These are phyloP conservation scores for Cyberlindnera saturnus DNA, from an alignment of 805 yeast species.

Conservation along the genomic window DNA sequence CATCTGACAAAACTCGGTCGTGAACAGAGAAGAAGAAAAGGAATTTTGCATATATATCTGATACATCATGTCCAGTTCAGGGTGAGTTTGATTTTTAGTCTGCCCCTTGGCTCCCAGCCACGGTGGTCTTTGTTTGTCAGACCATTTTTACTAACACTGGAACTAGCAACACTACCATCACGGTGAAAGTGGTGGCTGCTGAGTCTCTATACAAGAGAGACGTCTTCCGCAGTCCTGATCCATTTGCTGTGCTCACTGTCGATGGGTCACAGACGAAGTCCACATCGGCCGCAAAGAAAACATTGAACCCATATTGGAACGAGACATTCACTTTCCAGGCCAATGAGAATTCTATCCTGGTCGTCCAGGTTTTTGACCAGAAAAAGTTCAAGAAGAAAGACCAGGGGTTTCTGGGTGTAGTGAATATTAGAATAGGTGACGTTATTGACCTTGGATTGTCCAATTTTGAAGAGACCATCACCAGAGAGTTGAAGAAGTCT, in stretches of 20 bases:
- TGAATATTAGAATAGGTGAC: slow-evolving; percentile 85
- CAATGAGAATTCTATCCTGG: slow-evolving; percentile 75
- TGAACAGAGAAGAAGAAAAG: too few relatives aligned
- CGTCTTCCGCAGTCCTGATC: slow-evolving; percentile 93
- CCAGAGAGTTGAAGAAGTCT: slow-evolving; percentile 85
- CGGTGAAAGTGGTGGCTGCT: slow-evolving; percentile 84
- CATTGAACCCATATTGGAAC: slow-evolving; percentile 97
- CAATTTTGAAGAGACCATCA: slow-evolving; percentile 71
- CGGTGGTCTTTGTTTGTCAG: too few relatives aligned
- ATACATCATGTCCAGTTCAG: background rate
- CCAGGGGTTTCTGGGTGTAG: slow-evolving; percentile 96
- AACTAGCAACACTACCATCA: slow-evolving; percentile 18
- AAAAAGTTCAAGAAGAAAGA: slow-evolving; percentile 97
- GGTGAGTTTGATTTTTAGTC: background rate
- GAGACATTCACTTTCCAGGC: slow-evolving; percentile 78
- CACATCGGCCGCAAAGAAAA: slow-evolving; percentile 88
- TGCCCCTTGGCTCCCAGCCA: too few relatives aligned
- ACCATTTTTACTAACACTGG: background rate
- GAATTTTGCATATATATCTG: too few relatives aligned
- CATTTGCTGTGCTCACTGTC: slow-evolving; percentile 95
- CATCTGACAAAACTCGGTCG: too few relatives aligned
- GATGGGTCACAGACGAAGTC: slow-evolving; percentile 96
- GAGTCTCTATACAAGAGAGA: slow-evolving; percentile 94
- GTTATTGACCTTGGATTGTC: slow-evolving; percentile 59
- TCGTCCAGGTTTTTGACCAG: slow-evolving; percentile 93